phyloP scores from a whole-genome alignment of 2,329 filamentous ascomycete species.

The Akanthomyces lecanii region DNA sequence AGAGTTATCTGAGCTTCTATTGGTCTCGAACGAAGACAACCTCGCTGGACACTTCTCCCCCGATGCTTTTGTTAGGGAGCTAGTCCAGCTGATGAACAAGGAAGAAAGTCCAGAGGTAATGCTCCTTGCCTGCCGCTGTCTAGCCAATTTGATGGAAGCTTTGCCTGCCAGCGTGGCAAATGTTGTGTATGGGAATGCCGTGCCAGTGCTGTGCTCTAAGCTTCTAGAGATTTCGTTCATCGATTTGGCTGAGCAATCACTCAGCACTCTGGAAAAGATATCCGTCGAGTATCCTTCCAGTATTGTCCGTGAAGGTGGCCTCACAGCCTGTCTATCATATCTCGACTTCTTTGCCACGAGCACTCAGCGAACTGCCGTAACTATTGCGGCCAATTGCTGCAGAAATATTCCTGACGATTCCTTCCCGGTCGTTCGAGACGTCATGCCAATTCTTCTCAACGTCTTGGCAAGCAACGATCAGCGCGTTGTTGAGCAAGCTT shows the following conservation, averaged over 20 bases:
- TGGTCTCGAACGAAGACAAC: conserved; percentile 96
- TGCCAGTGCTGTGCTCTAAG: conserved; percentile 91
- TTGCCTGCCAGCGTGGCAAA: conserved; percentile 88
- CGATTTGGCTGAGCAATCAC: conserved; percentile 91
- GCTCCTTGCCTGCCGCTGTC: conserved; percentile 89
- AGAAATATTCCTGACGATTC: conserved; percentile 93
- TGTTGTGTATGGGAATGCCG: conserved; percentile 94
- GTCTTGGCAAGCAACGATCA: conserved; percentile 91
- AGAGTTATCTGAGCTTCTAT: conserved; percentile 85
- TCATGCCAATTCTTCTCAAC: conserved; percentile 92
- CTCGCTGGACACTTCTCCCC: conserved; percentile 91
- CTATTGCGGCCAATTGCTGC: conserved; percentile 96
- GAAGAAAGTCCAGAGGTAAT: conserved; percentile 96
- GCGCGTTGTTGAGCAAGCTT: conserved; percentile 93
- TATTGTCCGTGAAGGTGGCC: conserved; percentile 90
- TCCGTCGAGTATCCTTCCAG: conserved; percentile 92
- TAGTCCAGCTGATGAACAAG: conserved; percentile 88
- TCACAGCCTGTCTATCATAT: conserved; percentile 93
- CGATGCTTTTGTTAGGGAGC: conserved; percentile 91
- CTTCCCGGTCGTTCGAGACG: conserved; percentile 84
- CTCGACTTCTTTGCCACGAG: conserved; percentile 97
- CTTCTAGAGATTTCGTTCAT: conserved; percentile 95
- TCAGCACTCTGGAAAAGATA: conserved; percentile 96
- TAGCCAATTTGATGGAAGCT: conserved; percentile 97
- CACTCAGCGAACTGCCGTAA: conserved; percentile 93